A percentile compares a stretch with the other conserved stretches of the same genome.
phyloP scores from a whole-genome alignment of 345 rosid genomes.

The Aquilaria yunnanensis region DNA sequence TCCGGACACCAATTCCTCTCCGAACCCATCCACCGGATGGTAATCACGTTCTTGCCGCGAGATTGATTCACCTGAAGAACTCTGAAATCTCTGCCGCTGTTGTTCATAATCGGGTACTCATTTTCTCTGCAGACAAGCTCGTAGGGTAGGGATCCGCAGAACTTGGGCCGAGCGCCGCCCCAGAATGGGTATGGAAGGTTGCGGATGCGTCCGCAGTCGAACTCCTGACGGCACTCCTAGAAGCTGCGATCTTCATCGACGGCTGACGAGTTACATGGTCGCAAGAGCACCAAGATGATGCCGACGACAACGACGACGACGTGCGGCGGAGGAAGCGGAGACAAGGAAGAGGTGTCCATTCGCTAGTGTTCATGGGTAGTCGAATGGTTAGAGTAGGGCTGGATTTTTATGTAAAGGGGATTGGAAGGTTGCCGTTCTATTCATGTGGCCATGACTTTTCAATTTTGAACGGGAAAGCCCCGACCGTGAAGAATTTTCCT shows the following conservation, averaged over 20 bases:
- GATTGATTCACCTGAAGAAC: neutral
- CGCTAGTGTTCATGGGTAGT: neutral
- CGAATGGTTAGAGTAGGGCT: neutral
- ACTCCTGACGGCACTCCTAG: constrained; percentile 17
- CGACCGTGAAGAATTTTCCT: too few species aligned
- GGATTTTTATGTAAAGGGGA: neutral
- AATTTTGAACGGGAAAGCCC: too few species aligned
- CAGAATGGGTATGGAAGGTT: constrained; percentile 44
- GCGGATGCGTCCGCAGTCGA: constrained; percentile 25
- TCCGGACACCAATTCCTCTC: neutral
- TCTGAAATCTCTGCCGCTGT: neutral
- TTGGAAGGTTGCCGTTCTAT: too few species aligned
- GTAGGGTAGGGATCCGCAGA: constrained; percentile 35
- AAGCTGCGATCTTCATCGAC: constrained; percentile 10
- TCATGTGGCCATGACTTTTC: too few species aligned
- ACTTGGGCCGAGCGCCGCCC: constrained; percentile 18
- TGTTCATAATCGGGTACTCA: neutral
- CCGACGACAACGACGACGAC: constrained; percentile 17
- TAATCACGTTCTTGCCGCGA: constrained; percentile 1
- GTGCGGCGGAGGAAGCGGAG: constrained; percentile 2
- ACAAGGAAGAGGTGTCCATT: too few species aligned
- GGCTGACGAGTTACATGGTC: neutral
- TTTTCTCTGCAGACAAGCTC: constrained; percentile 20
- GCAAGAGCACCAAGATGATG: constrained; percentile 12
- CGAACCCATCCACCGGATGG: neutral